Conservation (phyloP, 352 stramenopile species). For the Phytopythium kandeliae region DNA sequence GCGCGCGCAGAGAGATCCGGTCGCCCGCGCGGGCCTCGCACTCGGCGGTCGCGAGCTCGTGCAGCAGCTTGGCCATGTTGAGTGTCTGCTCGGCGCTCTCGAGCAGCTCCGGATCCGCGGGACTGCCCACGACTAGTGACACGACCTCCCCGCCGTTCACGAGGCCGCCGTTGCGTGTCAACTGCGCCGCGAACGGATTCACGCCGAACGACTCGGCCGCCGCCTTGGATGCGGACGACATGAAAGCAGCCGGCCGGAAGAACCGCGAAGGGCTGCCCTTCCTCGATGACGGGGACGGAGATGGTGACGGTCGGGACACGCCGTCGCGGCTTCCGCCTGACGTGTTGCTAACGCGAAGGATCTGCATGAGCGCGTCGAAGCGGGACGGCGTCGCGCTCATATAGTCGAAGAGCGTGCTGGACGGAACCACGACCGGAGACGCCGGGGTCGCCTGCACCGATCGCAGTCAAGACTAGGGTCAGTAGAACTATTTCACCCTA, state of each 20-base stretch:
- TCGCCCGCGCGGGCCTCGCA: constrained; percentile 56
- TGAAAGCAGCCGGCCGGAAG: constrained; percentile 11
- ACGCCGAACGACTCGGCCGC: constrained; percentile 11
- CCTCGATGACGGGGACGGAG: neutral
- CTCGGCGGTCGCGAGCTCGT: constrained; percentile 66
- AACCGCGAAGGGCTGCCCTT: neutral
- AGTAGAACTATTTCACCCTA: too few relatives aligned
- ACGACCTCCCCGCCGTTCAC: constrained; percentile 36
- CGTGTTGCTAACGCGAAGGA: constrained; percentile 33
- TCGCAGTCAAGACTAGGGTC: neutral
- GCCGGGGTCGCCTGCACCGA: constrained; percentile 14
- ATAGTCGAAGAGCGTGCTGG: constrained; percentile 49
- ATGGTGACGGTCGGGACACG: constrained; percentile 12
- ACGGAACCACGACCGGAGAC: constrained; percentile 22
- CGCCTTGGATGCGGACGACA: constrained; percentile 11
- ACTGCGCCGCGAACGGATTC: constrained; percentile 50
- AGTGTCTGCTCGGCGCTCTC: constrained; percentile 68
- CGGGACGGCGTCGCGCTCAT: constrained; percentile 38
- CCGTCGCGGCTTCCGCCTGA: constrained; percentile 12
- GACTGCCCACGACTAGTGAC: constrained; percentile 26
- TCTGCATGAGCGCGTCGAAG: constrained; percentile 41
- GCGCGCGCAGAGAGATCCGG: constrained; percentile 49
- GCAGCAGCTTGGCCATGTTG: constrained; percentile 69
- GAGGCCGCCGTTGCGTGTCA: constrained; percentile 41
- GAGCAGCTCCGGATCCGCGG: constrained; percentile 32